Percentiles rank a stretch among this genome's conserved stretches.
Conservation (phyloP, 495 filamentous ascomycete species). For the Talaromyces liani region DNA sequence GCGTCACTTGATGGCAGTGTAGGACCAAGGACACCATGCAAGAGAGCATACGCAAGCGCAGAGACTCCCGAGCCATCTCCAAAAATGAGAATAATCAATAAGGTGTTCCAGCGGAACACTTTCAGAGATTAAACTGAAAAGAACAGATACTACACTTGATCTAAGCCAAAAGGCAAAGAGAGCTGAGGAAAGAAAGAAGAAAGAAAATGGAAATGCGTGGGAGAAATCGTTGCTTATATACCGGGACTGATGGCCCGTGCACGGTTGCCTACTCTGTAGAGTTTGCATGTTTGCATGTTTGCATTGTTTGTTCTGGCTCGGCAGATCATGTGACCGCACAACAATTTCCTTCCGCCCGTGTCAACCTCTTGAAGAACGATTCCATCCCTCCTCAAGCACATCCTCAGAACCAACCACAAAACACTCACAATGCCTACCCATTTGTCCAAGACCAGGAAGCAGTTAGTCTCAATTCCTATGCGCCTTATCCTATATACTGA, state of each 20-base stretch:
- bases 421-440: slow-evolving; percentile 8
- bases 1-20: slow-evolving; percentile 82
- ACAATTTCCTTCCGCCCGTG: neutral
- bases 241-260: slow-evolving; percentile 9
- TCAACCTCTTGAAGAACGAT: neutral
- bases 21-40: slow-evolving; percentile 80
- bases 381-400: neutral
- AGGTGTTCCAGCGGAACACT: slow-evolving; percentile 53
- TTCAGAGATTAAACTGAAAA: slow-evolving; percentile 92
- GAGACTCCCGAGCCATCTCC: slow-evolving; percentile 48
- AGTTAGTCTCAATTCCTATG: neutral
- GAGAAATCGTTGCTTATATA: slow-evolving; percentile 24
- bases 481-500: neutral
- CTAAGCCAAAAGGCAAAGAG: slow-evolving; percentile 58
- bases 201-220: slow-evolving; percentile 25
- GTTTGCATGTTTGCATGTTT: slow-evolving; percentile 6
- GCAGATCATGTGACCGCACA: slow-evolving; percentile 7
- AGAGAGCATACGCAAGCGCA: slow-evolving; percentile 73
- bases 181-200: slow-evolving; percentile 42
- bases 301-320: neutral
- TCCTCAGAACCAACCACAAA: neutral
- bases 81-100: slow-evolving; percentile 85
- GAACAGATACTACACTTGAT: slow-evolving; percentile 99
- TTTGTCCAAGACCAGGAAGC: slow-evolving; percentile 8
- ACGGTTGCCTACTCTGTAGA: no score